These are phyloP conservation scores for Austroboletus novae-zelandiae DNA, from an alignment of 1,284 basidiomycete species.

Conservation along the genomic window DNA sequence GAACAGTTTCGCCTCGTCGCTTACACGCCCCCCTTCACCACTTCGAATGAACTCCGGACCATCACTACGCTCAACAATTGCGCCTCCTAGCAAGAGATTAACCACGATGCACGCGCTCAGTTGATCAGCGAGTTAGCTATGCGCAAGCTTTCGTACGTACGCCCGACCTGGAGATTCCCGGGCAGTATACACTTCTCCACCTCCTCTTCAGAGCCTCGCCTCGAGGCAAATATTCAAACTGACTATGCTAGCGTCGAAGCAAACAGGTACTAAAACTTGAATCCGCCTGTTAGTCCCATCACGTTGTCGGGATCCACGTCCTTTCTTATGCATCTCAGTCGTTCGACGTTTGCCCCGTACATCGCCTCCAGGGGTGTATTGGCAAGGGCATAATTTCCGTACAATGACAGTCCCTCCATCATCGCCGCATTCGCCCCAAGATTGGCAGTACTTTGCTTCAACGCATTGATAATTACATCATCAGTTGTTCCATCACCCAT, in stretches of 20 bases:
- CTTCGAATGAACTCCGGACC: slow-evolving; percentile 18
- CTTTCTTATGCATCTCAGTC: slow-evolving; percentile 39
- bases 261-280: slow-evolving; percentile 19
- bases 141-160: slow-evolving; percentile 12
- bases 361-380: slow-evolving; percentile 47
- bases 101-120: slow-evolving; percentile 23
- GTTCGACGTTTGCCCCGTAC: slow-evolving; percentile 47
- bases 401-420: slow-evolving; percentile 39
- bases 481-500: slow-evolving; percentile 6
- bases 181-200: neutral
- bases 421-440: slow-evolving; percentile 39
- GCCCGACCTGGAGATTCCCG: slow-evolving; percentile 8
- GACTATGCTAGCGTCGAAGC: too few species aligned
- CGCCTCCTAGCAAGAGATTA: slow-evolving; percentile 18
- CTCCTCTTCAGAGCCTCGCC: neutral
- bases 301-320: slow-evolving; percentile 49
- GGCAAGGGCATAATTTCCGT: slow-evolving; percentile 55
- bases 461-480: slow-evolving; percentile 35
- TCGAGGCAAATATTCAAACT: neutral
- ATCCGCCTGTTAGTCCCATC: slow-evolving; percentile 59
- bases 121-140: slow-evolving; percentile 15
- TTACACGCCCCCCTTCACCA: slow-evolving; percentile 20
- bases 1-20: slow-evolving; percentile 22
- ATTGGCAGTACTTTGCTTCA: slow-evolving; percentile 39
- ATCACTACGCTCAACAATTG: slow-evolving; percentile 5